Percentiles rank a stretch among this genome's conserved stretches.
These are phyloP conservation scores for Xylariaceae sp. DNA, from an alignment of 2,329 filamentous ascomycete species.

Conservation along the genomic window DNA sequence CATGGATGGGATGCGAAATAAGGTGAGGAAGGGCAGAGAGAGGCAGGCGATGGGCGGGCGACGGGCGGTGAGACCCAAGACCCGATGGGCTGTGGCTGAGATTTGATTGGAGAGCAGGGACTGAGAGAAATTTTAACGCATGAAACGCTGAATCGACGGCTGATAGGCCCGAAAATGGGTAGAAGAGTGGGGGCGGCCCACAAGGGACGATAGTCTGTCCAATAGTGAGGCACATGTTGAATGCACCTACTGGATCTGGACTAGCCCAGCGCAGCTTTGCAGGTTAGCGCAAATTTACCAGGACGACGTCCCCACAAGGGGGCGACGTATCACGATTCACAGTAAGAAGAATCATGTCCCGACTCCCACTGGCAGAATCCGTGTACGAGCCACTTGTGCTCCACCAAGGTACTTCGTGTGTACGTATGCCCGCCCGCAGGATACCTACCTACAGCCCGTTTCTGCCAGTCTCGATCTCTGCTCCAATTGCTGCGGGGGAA, in stretches of 20 bases:
- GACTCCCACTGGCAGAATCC: not conserved
- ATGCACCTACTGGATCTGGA: conserved; percentile 2
- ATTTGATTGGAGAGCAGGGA: not conserved
- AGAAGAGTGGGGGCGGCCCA: not conserved
- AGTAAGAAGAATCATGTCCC: not conserved
- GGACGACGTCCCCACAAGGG: not conserved
- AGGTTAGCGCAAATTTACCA: conserved; percentile 5
- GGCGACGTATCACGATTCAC: not conserved
- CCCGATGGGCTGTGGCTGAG: not conserved
- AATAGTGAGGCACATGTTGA: not conserved
- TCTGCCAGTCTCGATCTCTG: conserved; percentile 2
- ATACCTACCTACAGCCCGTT: not conserved
- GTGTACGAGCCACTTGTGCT: conserved; percentile 14
- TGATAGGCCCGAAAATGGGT: not conserved
- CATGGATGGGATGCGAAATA: not conserved
- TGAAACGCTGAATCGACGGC: not conserved
- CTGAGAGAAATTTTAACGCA: not conserved
- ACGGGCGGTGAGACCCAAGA: not conserved
- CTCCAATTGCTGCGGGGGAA: conserved; percentile 2
- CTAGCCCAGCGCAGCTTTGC: conserved; percentile 1
- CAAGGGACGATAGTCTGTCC: not conserved
- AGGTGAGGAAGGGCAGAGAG: not conserved
- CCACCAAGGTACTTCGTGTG: not conserved
- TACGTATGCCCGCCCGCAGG: not conserved
- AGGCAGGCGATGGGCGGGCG: not conserved